Conservation (phyloP, 139 green algal species). For the Bryopsis sp. region DNA sequence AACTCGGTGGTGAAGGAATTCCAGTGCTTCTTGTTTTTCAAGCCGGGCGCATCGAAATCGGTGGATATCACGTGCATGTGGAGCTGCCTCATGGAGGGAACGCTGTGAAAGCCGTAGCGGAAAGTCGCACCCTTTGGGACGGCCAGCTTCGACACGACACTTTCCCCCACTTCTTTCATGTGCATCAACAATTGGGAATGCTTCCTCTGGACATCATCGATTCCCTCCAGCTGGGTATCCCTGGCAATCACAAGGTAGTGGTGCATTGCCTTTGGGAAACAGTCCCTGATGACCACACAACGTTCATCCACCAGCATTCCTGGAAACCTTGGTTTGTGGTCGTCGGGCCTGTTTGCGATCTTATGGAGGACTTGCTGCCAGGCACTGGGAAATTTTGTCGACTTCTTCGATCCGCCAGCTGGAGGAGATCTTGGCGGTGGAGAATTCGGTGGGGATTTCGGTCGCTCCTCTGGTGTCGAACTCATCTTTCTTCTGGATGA, state of each 20-base stretch:
- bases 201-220: neutral
- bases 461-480: too few relatives aligned
- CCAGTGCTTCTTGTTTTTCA: slow-evolving; percentile 83
- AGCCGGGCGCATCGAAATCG: slow-evolving; percentile 32
- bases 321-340: neutral
- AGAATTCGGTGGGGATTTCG: too few relatives aligned
- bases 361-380: neutral
- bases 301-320: neutral
- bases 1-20: slow-evolving; percentile 61
- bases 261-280: neutral
- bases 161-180: neutral
- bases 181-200: neutral
- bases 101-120: slow-evolving; percentile 63
- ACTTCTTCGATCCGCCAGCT: too few relatives aligned
- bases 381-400: too few relatives aligned
- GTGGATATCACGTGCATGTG: slow-evolving; percentile 76
- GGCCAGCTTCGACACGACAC: neutral
- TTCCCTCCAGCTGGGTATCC: neutral
- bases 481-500: too few relatives aligned
- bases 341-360: neutral
- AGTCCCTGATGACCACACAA: neutral
- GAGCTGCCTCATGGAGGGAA: slow-evolving; percentile 73
- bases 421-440: too few relatives aligned
- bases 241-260: neutral
- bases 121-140: slow-evolving; percentile 27